Conservation (phyloP, 1,139 yeast genomes). For the Protomyces arabidopsidicola region DNA sequence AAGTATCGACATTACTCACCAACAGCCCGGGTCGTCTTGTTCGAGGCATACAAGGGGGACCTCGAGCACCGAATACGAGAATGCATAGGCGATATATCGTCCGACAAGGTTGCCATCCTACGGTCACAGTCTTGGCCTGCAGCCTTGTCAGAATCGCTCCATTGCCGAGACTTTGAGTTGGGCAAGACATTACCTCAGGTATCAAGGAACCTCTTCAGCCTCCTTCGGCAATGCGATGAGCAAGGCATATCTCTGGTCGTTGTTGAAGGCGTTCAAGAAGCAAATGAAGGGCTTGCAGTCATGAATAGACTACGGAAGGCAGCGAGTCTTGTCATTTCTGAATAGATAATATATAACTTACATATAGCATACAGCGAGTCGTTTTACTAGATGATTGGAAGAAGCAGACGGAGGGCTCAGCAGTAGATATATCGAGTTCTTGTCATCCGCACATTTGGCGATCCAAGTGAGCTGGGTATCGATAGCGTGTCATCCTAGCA, state of each 20-base stretch:
- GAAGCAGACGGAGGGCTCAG: not conserved
- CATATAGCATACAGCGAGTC: not conserved
- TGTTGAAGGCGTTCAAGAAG: conserved; percentile 67
- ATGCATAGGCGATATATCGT: not conserved
- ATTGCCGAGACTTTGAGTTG: conserved; percentile 1
- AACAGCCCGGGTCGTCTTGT: conserved; percentile 71
- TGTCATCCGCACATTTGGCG: conserved; percentile 4
- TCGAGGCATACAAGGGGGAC: conserved; percentile 37
- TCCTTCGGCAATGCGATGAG: conserved; percentile 64
- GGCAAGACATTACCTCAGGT: conserved; percentile 52
- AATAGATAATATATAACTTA: not conserved
- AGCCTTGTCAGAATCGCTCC: not conserved
- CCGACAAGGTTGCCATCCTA: conserved; percentile 48
- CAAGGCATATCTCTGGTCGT: conserved; percentile 57
- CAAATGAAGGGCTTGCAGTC: conserved; percentile 81
- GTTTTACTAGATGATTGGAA: not conserved
- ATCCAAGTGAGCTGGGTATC: conserved; percentile 3
- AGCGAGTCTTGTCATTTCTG: conserved; percentile 50
- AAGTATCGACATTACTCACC: conserved; percentile 95
- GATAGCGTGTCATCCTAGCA: conserved; percentile 1
- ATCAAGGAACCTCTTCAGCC: conserved; percentile 67
- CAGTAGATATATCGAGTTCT: conserved; percentile 1
- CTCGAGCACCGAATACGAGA: not conserved
- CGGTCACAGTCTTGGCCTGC: conserved; percentile 37
- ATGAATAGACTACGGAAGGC: conserved; percentile 91